Base-by-base conservation (phyloP, 108 stramenopile species). In the Halocafeteria seosinensis region DNA sequence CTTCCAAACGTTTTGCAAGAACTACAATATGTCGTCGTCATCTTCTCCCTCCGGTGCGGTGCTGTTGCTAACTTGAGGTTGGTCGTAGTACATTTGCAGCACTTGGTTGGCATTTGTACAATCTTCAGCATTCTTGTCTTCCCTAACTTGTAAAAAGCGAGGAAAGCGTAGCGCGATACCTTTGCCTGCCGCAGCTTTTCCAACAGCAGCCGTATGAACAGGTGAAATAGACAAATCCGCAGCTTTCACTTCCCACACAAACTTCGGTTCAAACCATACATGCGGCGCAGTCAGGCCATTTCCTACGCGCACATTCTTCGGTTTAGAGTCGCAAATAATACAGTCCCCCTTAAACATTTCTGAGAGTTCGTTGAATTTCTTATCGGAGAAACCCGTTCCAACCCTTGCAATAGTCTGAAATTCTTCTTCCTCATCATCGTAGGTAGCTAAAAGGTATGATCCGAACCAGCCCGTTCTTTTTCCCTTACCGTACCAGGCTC, bases 121-220 rank as follows among this genome's bases (percentile, higher is more conserved):
- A 28, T 92, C 77, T 64, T 95, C 92, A 5, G 91, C 86, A 37
- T 77, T 76, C 85, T 99, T 99, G 85, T 99, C 98, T 0, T 85
- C 80, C n/a, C 98, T 85, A 62, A 93, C 60, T 0, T 94, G 87
- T 63, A 95, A 85, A 67, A 94, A 91, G 21, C 98, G 84, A 31
- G 98, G 98, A 75, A 99, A 99, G 17, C 98, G 90, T 66, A 96
- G 68, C 9, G 90, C 95, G 76, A 99, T 97, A 31, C 98, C 92
- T 35, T 90, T 82, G 37, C 76, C 87, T 58, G 66, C 76, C 55
- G 89, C 85, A 24, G 85, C 86, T 1, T 85, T 85, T 11, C 84
- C 89, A 1, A 87, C 32, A 8, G 90, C 92, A 8, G 89, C 92
- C 35, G 76, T 79, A 71, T 94, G 88, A 17, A 86, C 75, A 27